Base-by-base conservation (phyloP, 495 filamentous ascomycete species). In the Cairneyella variabilis region DNA sequence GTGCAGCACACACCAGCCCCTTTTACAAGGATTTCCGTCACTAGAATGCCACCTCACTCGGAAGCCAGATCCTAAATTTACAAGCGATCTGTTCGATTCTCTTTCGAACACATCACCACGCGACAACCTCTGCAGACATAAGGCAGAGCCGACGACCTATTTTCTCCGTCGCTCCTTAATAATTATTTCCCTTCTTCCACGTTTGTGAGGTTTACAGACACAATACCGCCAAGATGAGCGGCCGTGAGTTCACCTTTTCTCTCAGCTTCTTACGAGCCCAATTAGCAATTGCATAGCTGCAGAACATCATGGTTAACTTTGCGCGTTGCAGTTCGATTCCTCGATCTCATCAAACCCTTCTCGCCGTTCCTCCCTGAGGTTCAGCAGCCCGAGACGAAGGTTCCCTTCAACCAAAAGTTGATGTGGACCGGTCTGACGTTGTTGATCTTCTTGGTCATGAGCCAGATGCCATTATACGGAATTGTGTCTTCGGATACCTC, bases 381-480 rank as follows among this genome's bases (percentile, higher is more conserved):
- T 71, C 85, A 91, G 75, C 85, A 95, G 63, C 95, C 93, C 54
- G 93, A 99, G 77, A 85, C 86, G 63, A 96, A 96, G 78, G 86
- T 91, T 44, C 89, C 92, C 59, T 99, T 97, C 83, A 92, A 95
- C 78, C 92, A 97, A 76, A 92, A 95, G 77, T 75, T 97, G 82
- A 95, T 97, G 91, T 99, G 95, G 95, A 99, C 95, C 30, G 92
- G 91, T 68, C 83, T 96, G 72, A 97, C 92, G 51, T 78, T 97
- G 60, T 75, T 97, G 66, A 95, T 97, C 76, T 98, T 97, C 83
- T 78, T 98, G 86, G 92, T 99, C 69, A 99, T 99, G 95, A 95
- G 89, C 75, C 93, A 99, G 75, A 97, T 99, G 93, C 95, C 95
- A 55, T 74, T 95, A 56, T 95, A 95, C 63, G 90, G 90, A 71